Base-by-base conservation (phyloP, 2,329 filamentous ascomycete species). In the Exophiala phaeomuriformis region DNA sequence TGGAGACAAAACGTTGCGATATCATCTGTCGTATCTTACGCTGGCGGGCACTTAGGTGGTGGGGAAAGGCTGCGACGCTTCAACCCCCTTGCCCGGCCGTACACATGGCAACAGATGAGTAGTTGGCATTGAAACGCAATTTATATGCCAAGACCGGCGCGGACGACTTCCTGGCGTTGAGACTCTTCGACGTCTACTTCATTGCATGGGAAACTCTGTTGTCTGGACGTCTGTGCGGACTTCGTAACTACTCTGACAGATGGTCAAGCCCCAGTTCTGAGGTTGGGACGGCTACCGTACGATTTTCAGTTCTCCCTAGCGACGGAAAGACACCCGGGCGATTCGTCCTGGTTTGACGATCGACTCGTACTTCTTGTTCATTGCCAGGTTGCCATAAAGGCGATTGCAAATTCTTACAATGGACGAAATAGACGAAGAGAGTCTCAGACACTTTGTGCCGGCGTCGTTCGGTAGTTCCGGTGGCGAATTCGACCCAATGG, bases 381-480 rank as follows among this genome's bases (percentile, higher is more conserved):
- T 35, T n/a, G 7, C 33, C 27, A 10, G 19, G 9, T 43, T 43
- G 41, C 19, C 5, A 6, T 3, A 43, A 27, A 27, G 32, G 28
- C n/a, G 12, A 10, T 7, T 19, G 31, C 10, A 31, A 31, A 10
- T 3, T 3, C 10, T 41, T 27, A 41, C n/a, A 5, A 41, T 41
- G 39, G 39, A 27, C 32, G 35, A 19, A 19, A 63, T 64, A 56
- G 64, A 81, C 50, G 71, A 75, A 56, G 72, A 74, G 51, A 67
- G 66, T 8, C 70, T 75, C 50, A 72, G 70, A 49, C 69, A 72
- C 51, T 94, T 90, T 66, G 73, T 96, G 56, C 90, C 91, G 0
- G 77, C 83, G 2, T 82, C 88, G 0, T 96, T 97, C 67, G 91
- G 91, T 49, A 95, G 91, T 69, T 85, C 86, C 67, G 78, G 82